Evolutionary conservation across 257 asterid genomes (phyloP), one percentile per base, ranked within the genome.

Genomic region (Nicotiana benthamiana): DNA sequence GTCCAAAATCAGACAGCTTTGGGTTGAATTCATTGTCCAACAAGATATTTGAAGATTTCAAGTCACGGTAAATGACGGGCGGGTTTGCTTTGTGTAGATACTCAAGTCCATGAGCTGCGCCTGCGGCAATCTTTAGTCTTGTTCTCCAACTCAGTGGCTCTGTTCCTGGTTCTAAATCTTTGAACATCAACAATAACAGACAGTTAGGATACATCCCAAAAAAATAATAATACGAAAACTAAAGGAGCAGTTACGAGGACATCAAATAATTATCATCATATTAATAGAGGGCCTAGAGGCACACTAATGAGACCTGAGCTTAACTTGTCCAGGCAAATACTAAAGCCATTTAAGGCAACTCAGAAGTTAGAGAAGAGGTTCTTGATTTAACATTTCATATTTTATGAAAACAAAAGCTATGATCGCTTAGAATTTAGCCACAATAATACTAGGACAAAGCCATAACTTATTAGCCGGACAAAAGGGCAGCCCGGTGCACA

Each of bases 1-100:
- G 96, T 2, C 98, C 98, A 17, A 93, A 94, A 90, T 94, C 98
- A 0, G 97, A 94, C 24, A 94, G 90, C 90, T 90, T 94, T 5
- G 90, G 92, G 15, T 89, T 91, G 89, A 91, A 94, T 75, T 91
- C 96, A 2, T 89, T 52, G 86, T 94, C 98, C 86, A 94, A 84
- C 77, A 94, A 84, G 87, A 94, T 92, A 85, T 92, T 92, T 26
- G 98, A 92, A 18, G 95, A 91, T 82, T 94, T 94, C 82, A 94
- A 75, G 75, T 94, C 97, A 0, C 98, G 97, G 75, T 94, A 94
- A 17, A 92, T 92, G 83, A 94, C 97, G 0, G 97, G 97, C 20
- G 98, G 98, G 81, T 91, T 91, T 48, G 97, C 97, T 64, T 84
- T 83, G 87, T 94, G 98, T 76, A 94, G 98, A 83, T 89, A 93